phyloP scores from a whole-genome alignment of 2,329 filamentous ascomycete genomes.

The Neurospora crassa region DNA sequence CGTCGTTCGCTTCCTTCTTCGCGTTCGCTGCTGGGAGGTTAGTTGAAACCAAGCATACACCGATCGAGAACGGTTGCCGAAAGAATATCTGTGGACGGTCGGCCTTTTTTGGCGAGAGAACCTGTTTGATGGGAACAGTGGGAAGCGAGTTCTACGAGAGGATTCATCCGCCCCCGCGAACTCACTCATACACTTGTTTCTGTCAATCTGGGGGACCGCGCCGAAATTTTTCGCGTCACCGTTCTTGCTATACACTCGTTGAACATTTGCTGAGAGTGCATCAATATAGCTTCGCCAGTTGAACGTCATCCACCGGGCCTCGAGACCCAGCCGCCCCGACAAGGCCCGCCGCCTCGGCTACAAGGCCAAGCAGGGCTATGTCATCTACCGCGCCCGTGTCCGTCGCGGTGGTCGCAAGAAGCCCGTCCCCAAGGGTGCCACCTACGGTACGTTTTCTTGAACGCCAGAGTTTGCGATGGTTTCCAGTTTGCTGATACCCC shows the following conservation, averaged over 20 bases:
- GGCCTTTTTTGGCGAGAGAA: slow-evolving; percentile 3
- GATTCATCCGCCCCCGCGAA: background rate
- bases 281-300: slow-evolving; percentile 99
- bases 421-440: slow-evolving; percentile 94
- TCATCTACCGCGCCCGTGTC: slow-evolving; percentile 98
- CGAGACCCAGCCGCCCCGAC: slow-evolving; percentile 95
- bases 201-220: background rate
- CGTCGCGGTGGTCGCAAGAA: slow-evolving; percentile 98
- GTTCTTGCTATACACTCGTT: slow-evolving; percentile 95
- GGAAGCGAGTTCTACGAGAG: background rate
- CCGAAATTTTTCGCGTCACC: slow-evolving; percentile 9
- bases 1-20: slow-evolving; percentile 99
- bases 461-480: background rate
- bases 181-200: background rate
- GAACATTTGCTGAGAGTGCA: slow-evolving; percentile 99
- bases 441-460: slow-evolving; percentile 63
- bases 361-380: slow-evolving; percentile 99
- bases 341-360: slow-evolving; percentile 99
- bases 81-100: slow-evolving; percentile 16
- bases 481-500: background rate
- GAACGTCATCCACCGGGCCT: slow-evolving; percentile 99
- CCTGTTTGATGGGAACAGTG: background rate
- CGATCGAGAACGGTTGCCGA: slow-evolving; percentile 10
- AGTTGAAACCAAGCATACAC: slow-evolving; percentile 41
- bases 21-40: slow-evolving; percentile 99